phyloP scores from a whole-genome alignment of 768 basidiomycete genomes.

The Xanthoconium stramineum region DNA sequence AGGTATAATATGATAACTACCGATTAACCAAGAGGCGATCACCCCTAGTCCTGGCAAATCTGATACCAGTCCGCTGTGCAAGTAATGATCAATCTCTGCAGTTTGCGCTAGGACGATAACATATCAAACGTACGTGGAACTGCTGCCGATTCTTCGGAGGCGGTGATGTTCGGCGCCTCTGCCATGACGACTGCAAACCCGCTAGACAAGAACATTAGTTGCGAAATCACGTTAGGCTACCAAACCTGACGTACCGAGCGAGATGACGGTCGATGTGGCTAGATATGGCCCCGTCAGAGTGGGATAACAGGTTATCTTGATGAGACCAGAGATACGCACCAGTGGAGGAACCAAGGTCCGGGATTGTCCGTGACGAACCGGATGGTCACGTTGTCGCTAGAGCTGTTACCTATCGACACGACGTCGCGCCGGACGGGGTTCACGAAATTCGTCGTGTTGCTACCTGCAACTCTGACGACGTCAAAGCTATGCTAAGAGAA shows the following conservation, averaged over 20 bases:
- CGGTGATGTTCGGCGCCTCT: conserved; percentile 8
- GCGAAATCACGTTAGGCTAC: background rate
- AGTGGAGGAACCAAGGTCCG: conserved; percentile 43
- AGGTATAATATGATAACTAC: too few species aligned
- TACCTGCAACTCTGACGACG: conserved; percentile 33
- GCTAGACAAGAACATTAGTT: background rate
- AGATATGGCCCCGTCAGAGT: background rate
- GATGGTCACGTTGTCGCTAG: conserved; percentile 48
- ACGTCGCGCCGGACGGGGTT: conserved; percentile 37
- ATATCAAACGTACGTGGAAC: background rate
- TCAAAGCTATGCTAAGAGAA: conserved; percentile 28
- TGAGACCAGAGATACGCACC: background rate
- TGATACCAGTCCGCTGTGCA: background rate
- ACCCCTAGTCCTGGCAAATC: background rate
- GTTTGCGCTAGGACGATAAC: too few species aligned
- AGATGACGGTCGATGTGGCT: background rate
- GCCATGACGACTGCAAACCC: conserved; percentile 24
- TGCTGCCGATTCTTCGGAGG: background rate
- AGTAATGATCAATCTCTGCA: background rate
- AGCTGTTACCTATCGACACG: conserved; percentile 19
- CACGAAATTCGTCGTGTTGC: conserved; percentile 28
- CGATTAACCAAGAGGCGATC: background rate
- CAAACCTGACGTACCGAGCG: background rate
- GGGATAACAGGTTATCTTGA: background rate
- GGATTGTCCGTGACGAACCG: conserved; percentile 64